Conservation (phyloP, 345 rosid species). For the Gossypium arboreum region DNA sequence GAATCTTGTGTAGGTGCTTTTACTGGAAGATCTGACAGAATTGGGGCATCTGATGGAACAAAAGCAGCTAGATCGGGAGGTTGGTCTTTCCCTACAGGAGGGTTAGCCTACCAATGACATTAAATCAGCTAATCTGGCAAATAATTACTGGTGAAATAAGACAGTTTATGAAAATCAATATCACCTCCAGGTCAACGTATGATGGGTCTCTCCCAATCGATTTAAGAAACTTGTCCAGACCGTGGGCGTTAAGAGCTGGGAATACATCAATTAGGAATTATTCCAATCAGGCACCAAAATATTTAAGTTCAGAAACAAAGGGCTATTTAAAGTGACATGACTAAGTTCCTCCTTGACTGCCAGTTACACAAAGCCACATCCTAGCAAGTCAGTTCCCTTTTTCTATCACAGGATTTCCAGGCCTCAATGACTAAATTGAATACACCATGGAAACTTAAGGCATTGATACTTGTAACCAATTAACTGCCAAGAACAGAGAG, state of each 20-base stretch:
- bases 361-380: neutral
- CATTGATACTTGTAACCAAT: neutral
- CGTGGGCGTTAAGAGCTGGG: constrained; percentile 54
- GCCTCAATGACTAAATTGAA: neutral
- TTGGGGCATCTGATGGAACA: constrained; percentile 59
- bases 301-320: neutral
- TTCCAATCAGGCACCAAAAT: constrained; percentile 15
- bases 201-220: constrained; percentile 62
- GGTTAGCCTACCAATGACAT: constrained; percentile 53
- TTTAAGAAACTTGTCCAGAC: constrained; percentile 74
- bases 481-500: neutral
- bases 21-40: constrained; percentile 47
- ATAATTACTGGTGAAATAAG: constrained; percentile 10
- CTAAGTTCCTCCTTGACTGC: neutral
- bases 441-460: neutral
- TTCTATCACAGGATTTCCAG: neutral
- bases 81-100: constrained; percentile 82
- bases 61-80: constrained; percentile 83
- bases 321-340: neutral
- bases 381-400: neutral
- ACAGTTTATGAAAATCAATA: constrained; percentile 15
- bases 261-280: constrained; percentile 2
- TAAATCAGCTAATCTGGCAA: neutral
- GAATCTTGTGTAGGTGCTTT: constrained; percentile 30
- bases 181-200: constrained; percentile 79